Percentiles rank a stretch among this genome's conserved stretches.
phyloP scores from a whole-genome alignment of 352 stramenopile species.

The Thraustochytrium striatum region DNA sequence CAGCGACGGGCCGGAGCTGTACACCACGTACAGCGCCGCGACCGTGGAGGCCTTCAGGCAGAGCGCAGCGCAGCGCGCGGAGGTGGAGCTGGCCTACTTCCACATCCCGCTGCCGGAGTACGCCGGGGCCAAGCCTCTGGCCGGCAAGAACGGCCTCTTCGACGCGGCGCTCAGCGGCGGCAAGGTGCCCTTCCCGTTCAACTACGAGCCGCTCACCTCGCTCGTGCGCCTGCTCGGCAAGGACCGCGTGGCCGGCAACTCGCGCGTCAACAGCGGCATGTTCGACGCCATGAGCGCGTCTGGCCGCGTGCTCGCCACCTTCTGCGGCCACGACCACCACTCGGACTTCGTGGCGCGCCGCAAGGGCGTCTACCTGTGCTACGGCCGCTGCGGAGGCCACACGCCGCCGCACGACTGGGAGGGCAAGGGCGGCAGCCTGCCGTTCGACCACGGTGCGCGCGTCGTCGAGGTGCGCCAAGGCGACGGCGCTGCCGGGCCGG shows the following conservation, averaged over 20 bases:
- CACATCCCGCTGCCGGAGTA: slow-evolving; percentile 66
- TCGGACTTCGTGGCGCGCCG: slow-evolving; percentile 65
- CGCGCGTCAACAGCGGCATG: slow-evolving; percentile 30
- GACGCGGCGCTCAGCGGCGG: slow-evolving; percentile 14
- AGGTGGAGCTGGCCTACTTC: slow-evolving; percentile 64
- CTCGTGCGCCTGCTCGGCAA: slow-evolving; percentile 11
- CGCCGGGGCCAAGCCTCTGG: neutral
- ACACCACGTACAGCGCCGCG: slow-evolving; percentile 21
- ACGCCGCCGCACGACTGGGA: slow-evolving; percentile 37
- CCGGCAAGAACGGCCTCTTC: slow-evolving; percentile 39
- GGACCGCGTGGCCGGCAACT: slow-evolving; percentile 49
- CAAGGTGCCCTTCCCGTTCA: slow-evolving; percentile 12
- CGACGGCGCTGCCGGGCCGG: neutral
- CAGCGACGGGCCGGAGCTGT: slow-evolving; percentile 1
- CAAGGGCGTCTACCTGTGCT: slow-evolving; percentile 61
- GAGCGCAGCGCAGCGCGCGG: neutral
- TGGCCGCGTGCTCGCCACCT: slow-evolving; percentile 64
- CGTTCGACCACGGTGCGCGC: slow-evolving; percentile 32
- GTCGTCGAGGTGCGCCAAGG: slow-evolving; percentile 19
- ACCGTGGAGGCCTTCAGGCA: slow-evolving; percentile 4
- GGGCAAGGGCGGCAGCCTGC: neutral
- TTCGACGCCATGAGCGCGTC: slow-evolving; percentile 37
- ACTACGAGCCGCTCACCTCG: neutral
- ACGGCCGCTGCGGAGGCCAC: slow-evolving; percentile 61
- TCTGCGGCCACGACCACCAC: slow-evolving; percentile 64